Percentiles rank a stretch among this genome's conserved stretches.
Conservation (phyloP, 768 basidiomycete genomes). For the Leucosporidium yakuticum region DNA sequence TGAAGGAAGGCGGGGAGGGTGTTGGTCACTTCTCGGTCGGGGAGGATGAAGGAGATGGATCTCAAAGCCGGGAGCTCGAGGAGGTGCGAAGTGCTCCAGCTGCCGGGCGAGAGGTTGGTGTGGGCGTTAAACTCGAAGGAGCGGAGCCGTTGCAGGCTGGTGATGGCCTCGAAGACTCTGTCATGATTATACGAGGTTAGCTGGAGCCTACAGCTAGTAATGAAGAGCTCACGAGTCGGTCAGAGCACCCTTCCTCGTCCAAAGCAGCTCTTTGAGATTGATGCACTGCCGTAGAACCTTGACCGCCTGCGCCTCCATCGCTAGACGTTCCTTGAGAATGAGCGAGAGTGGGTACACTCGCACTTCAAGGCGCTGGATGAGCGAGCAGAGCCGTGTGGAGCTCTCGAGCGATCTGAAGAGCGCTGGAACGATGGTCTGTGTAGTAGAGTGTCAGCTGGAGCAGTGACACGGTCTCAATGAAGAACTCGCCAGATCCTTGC, state of each 20-base stretch:
- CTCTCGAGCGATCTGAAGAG: conserved; percentile 18
- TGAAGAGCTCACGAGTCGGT: conserved; percentile 16
- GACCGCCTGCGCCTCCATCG: conserved; percentile 16
- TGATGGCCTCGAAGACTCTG: conserved; percentile 25
- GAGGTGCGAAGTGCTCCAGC: conserved; percentile 20
- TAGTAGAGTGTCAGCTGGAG: too few relatives aligned
- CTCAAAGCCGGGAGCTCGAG: conserved; percentile 12
- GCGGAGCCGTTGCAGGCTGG: conserved; percentile 1
- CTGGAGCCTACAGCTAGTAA: too few relatives aligned
- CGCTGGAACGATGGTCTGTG: conserved; percentile 1
- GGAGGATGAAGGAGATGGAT: conserved; percentile 31
- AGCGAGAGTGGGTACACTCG: conserved; percentile 24
- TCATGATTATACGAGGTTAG: not conserved
- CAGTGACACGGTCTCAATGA: too few relatives aligned
- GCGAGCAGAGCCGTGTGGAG: conserved; percentile 1
- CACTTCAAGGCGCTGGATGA: conserved; percentile 27
- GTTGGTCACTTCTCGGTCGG: conserved; percentile 22
- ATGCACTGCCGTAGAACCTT: conserved; percentile 4
- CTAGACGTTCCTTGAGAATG: conserved; percentile 5
- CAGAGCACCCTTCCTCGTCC: conserved; percentile 27
- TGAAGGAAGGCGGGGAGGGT: conserved; percentile 20
- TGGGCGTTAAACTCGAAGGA: conserved; percentile 30
- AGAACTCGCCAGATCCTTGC: conserved; percentile 18
- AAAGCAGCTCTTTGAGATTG: conserved; percentile 19
- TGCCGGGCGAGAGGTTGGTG: conserved; percentile 22